Base-by-base conservation (phyloP, 2,329 filamentous ascomycete species). In the Cladosporium sp. region DNA sequence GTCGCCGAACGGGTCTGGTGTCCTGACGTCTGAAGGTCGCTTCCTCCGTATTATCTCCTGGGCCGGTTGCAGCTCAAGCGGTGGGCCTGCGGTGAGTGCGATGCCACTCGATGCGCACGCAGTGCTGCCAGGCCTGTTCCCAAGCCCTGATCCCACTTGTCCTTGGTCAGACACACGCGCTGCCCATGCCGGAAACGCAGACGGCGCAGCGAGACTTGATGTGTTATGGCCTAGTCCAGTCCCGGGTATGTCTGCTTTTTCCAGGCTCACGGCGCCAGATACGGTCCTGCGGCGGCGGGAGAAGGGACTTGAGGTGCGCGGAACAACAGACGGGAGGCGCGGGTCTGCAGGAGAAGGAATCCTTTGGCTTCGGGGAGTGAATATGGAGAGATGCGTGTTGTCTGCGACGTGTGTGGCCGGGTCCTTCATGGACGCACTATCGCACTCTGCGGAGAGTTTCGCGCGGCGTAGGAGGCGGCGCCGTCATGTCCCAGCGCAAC, bases 371-470 rank as follows among this genome's bases (percentile, higher is more conserved):
- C 52, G 52, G 7, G 52, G 42, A 39, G 52, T 55, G 42, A 55
- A 55, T 2, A 55, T 43, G 28, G 52, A 55, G 52, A 55, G 28
- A 19, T 43, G 38, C 11, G 28, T 34, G 19, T 19, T 36, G 34
- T 55, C 42, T 17, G 39, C 38, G 25, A 19, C 12, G 28, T 43
- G n/a, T 30, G 39, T 20, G 28, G 39, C 34, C 30, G 52, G 20
- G 52, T 43, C 39, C n/a, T 51, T 51, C 49, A 51, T 51, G 34
- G 49, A 34, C 49, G 47, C 47, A 19, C 19, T 22, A n/a, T 22
- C 30, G 30, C 49, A 36, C 43, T 47, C 22, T 34, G 19, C 40
- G 40, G 19, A 14, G 19, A 19, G 38, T 40, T 43, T 22, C 40
- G 19, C 40, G 40, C 40, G 40, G 40, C 40, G 40, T 22, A 34